Conservation (phyloP, 306 rosid genomes). For the Sicyos baderoa region DNA sequence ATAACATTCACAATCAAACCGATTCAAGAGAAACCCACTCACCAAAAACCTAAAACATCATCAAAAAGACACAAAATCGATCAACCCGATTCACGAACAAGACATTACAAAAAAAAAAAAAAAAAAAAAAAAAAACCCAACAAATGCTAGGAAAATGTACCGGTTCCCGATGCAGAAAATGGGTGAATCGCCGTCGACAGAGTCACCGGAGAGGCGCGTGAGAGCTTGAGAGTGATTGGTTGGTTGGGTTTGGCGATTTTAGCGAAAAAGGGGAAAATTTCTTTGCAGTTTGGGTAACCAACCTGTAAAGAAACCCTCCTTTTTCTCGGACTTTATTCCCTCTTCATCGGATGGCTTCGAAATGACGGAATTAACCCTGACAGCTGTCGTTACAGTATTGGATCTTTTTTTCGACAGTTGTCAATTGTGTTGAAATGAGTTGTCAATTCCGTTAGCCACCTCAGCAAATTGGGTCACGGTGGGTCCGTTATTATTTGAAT, state of each 20-base stretch:
- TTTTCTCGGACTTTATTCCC: slow-evolving; percentile 20
- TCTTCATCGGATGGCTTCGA: not conserved
- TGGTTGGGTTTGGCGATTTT: slow-evolving; percentile 4
- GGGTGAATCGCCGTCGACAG: slow-evolving; percentile 17
- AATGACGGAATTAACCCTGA: slow-evolving; percentile 7
- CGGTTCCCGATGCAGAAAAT: slow-evolving; percentile 34
- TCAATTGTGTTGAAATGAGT: too few relatives aligned
- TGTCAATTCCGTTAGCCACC: not conserved
- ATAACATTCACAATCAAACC: slow-evolving; percentile 30
- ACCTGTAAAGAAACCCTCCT: slow-evolving; percentile 23
- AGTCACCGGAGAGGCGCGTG: slow-evolving; percentile 33
- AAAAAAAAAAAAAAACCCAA: not conserved
- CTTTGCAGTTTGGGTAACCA: too few relatives aligned
- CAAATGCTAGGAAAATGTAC: slow-evolving; percentile 7
- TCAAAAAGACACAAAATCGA: slow-evolving; percentile 13
- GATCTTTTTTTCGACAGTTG: too few relatives aligned
- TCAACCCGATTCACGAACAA: slow-evolving; percentile 1
- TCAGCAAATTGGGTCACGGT: not conserved
- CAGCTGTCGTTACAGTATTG: too few relatives aligned
- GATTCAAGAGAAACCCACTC: not conserved
- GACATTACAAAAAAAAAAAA: too few relatives aligned
- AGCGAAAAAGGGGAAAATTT: not conserved
- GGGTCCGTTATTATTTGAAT: not conserved
- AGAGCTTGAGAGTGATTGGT: slow-evolving; percentile 19
- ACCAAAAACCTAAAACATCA: slow-evolving; percentile 11